Conservation (phyloP, 331 rosid genomes). For the Acacia concinna region DNA sequence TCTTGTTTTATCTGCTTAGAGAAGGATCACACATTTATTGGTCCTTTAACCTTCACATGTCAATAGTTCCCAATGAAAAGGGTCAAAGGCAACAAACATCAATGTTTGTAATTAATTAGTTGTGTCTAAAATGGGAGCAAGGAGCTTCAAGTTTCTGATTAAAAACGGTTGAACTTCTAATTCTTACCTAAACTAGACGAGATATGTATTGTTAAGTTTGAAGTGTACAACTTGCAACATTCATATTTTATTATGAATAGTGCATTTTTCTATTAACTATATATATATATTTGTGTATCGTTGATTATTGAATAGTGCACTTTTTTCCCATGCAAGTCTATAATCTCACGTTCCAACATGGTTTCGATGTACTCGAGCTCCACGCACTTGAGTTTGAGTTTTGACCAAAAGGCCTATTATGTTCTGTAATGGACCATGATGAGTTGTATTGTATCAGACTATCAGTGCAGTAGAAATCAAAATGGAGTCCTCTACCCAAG, state of each 20-base stretch:
- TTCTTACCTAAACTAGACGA: neutral
- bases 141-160: neutral
- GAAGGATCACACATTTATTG: slow-evolving; percentile 23
- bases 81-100: neutral
- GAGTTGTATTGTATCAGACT: neutral
- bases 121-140: neutral
- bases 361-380: neutral
- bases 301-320: no score
- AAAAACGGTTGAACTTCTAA: neutral
- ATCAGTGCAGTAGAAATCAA: neutral
- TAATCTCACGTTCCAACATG: neutral
- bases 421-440: neutral
- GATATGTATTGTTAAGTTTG: neutral
- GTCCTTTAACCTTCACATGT: slow-evolving; percentile 30
- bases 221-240: neutral
- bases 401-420: neutral
- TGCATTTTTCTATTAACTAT: neutral
- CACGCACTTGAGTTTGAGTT: neutral
- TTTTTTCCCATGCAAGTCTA: neutral
- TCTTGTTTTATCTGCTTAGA: slow-evolving; percentile 24
- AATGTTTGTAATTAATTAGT: neutral
- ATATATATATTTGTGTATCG: no score
- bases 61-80: neutral
- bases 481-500: neutral
- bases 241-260: neutral